These are phyloP conservation scores for Verruconis gallopava DNA, from an alignment of 2,329 filamentous ascomycete genomes.

Conservation along the genomic window DNA sequence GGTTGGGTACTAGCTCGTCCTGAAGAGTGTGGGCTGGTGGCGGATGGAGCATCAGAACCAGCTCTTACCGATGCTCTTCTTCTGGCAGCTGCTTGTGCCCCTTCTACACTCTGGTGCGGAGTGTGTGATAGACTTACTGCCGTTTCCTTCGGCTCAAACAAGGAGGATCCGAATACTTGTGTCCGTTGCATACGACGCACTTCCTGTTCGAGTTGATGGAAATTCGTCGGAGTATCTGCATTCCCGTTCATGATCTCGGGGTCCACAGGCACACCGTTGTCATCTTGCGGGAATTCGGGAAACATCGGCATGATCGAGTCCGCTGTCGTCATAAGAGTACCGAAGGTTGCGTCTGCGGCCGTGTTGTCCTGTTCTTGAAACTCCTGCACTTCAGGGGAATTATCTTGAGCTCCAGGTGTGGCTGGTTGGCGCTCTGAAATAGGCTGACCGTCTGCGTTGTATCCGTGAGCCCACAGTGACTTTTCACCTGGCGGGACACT, in stretches of 20 bases:
- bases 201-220: background rate
- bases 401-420: background rate
- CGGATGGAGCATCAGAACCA: too few relatives aligned
- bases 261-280: background rate
- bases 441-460: background rate
- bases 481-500: constrained; percentile 8
- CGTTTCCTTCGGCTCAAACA: background rate
- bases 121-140: too few relatives aligned
- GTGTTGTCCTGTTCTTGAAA: background rate
- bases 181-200: background rate
- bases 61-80: too few relatives aligned
- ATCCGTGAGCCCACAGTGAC: constrained; percentile 3
- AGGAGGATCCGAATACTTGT: background rate
- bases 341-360: background rate
- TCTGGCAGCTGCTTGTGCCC: too few relatives aligned
- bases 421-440: background rate
- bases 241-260: background rate
- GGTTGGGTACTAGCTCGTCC: too few relatives aligned
- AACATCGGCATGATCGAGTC: background rate
- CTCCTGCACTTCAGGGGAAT: background rate
- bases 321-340: background rate
- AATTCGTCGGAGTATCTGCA: background rate
- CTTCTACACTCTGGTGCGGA: too few relatives aligned
- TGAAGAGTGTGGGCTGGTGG: too few relatives aligned
- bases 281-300: background rate